Base-by-base conservation (phyloP, 345 rosid species). In the Chamaenerion angustifolium region DNA sequence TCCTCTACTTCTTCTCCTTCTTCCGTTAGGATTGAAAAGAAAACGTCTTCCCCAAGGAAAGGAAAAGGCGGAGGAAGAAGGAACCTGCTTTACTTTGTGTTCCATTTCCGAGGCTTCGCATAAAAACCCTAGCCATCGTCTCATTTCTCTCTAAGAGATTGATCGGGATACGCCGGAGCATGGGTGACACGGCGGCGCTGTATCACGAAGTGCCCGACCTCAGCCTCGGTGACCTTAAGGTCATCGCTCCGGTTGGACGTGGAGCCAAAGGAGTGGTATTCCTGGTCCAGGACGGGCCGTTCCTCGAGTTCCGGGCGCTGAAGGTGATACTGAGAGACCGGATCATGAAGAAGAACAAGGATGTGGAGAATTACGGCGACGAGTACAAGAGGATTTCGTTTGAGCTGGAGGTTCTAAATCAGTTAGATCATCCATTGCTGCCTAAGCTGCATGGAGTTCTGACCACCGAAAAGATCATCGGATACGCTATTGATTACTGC, bases 181-280 rank as follows among this genome's bases (percentile, higher is more conserved):
- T 49, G 59, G 58, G n/a, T 12, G 58, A 35, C 46, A 45, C 43
- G 21, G 40, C 40, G 51, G 51, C n/a, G 51, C 43, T 4, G 49
- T 35, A 27, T 16, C 50, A 21, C n/a, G 47, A 9, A 12, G 58
- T 67, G 47, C 77, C 71, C 1, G 43, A 23, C 47, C 46, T 89
- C 11, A 70, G 71, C 48, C 55, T 85, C 11, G 63, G 63, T 16
- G 55, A 60, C 3, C 56, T 90, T 2, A 64, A 56, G 42, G 81
- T 78, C n/a, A 55, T 81, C 14, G 66, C 82, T 14, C 75, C 84
- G 10, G 56, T 86, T 1, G 98, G 98, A 6, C 80, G 88, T 12
- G 95, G 98, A 9, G 98, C 95, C 6, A 90, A 83, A 54, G 95
- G 98, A 27, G 94, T 78, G 17, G 98, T 83, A 58, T 90, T 90